Evolutionary conservation across 768 basidiomycete species (phyloP).

Genomic region (Lentinula sp.): DNA sequence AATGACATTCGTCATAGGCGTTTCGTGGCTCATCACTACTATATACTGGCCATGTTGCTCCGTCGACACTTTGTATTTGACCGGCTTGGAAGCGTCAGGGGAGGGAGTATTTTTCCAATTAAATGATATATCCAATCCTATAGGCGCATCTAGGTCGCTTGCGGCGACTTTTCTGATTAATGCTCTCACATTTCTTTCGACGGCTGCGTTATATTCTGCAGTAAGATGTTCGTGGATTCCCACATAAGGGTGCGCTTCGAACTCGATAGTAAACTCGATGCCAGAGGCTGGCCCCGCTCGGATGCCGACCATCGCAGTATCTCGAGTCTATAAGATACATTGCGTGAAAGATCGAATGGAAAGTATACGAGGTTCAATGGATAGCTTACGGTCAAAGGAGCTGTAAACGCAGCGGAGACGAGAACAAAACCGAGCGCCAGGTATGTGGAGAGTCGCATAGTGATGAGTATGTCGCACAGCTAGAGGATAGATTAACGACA

Average conservation of each 20-base stretch:
- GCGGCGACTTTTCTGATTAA: neutral
- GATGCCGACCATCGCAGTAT: neutral
- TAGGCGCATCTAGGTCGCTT: neutral
- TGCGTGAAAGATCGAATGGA: neutral
- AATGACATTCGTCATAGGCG: neutral
- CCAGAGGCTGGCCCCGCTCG: neutral
- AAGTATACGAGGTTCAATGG: neutral
- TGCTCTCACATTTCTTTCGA: neutral
- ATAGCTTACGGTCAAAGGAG: neutral
- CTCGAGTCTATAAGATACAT: neutral
- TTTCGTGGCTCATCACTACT: neutral
- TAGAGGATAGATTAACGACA: too few relatives aligned
- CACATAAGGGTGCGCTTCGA: neutral
- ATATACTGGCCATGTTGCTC: neutral
- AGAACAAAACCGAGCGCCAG: neutral
- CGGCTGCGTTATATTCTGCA: neutral
- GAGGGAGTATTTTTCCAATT: neutral
- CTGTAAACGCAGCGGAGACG: neutral
- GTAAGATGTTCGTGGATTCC: neutral
- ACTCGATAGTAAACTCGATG: neutral
- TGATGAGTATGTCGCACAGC: neutral
- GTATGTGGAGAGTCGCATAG: neutral
- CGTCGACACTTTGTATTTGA: neutral
- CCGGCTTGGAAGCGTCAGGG: neutral
- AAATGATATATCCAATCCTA: neutral